Base-by-base conservation (phyloP, 495 filamentous ascomycete genomes). In the Aspergillus nidulans region DNA sequence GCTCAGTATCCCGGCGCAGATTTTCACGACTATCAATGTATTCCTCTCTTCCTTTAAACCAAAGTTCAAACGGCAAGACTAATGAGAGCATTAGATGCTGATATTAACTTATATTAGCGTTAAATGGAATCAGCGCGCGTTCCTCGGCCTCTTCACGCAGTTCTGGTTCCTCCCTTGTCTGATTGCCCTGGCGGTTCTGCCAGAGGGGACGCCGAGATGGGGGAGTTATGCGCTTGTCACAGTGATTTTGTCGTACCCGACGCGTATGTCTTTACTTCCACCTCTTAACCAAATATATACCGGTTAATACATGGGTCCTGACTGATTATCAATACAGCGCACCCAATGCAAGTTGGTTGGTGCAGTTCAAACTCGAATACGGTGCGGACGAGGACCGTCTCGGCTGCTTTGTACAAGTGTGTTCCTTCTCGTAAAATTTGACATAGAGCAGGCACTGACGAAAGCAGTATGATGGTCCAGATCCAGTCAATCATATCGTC, bases 211-310 rank as follows among this genome's bases (percentile, higher is more conserved):
- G 63, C 72, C 71, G 24, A 72, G 72, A 58, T 85, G 83, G 83
- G 63, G 77, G 1, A 73, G 79, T 0, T 88, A 76, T 45, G 71
- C 70, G 1, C 75, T 85, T 28, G 81, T 78, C 45, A 80, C 77
- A 12, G 47, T 85, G 19, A 68, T 87, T 13, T 69, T 86, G 9
- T 71, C 71, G 16, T 84, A 81, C 28, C 83, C 82, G 12, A 63
- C 57, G 7, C 59, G 44, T 32, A 47, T 8, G 25, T n/a, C n/a
- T n/a, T n/a, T n/a, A n/a, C n/a, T n/a, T n/a, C 28, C 6, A 20
- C 36, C 12, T 15, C 12, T 39, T n/a, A n/a, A n/a, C n/a, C n/a
- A n/a, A n/a, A n/a, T n/a, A n/a, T n/a, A n/a, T n/a, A n/a, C n/a
- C n/a, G n/a, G n/a, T n/a, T n/a, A n/a, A n/a, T n/a, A n/a, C n/a